phyloP scores from a whole-genome alignment of 176 grass and related monocot species.

The Oryza coarctata region DNA sequence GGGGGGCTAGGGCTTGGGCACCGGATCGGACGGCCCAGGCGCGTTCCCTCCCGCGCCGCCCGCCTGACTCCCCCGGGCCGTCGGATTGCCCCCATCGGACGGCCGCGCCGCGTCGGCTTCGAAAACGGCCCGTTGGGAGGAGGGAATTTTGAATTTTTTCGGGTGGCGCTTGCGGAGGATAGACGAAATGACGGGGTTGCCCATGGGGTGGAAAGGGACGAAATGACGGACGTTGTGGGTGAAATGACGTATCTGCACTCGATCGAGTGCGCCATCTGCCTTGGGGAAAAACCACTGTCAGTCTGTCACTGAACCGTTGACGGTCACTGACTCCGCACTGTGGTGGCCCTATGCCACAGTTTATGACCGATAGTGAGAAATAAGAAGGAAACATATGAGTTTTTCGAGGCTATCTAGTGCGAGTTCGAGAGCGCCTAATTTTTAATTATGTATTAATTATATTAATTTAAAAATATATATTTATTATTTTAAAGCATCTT shows the following conservation, averaged over 20 bases:
- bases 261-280: too few species aligned
- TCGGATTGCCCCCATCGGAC: constrained; percentile 52
- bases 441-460: too few species aligned
- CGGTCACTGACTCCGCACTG: not conserved
- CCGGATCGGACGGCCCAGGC: constrained; percentile 52
- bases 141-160: constrained; percentile 48
- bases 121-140: constrained; percentile 44
- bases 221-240: not conserved
- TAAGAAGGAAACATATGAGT: too few species aligned
- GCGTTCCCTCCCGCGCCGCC: constrained; percentile 57
- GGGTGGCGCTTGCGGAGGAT: not conserved
- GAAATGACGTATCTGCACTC: constrained; percentile 13
- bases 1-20: constrained; percentile 35
- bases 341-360: too few species aligned
- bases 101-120: constrained; percentile 19
- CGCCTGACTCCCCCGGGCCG: constrained; percentile 15
- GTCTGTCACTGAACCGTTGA: too few species aligned
- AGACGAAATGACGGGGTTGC: constrained; percentile 34
- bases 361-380: too few species aligned
- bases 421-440: too few species aligned
- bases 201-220: not conserved
- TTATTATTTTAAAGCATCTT: too few species aligned
- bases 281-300: too few species aligned
- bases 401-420: too few species aligned
- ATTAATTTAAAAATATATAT: too few species aligned